Evolutionary conservation across 2,329 filamentous ascomycete species (phyloP).

Genomic region (Hypoxylon rubiginosum): DNA sequence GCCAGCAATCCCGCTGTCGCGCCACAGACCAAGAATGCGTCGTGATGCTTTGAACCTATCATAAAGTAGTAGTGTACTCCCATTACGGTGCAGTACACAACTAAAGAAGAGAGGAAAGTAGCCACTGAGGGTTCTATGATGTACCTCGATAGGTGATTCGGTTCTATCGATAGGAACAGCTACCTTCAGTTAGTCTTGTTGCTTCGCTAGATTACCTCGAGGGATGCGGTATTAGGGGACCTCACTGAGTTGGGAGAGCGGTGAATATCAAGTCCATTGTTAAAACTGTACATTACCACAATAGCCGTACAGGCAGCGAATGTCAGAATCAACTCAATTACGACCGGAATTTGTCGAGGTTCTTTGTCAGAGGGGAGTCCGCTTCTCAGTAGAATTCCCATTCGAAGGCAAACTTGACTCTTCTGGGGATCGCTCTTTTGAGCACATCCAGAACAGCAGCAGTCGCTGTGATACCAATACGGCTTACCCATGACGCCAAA

Average conservation of each 20-base stretch:
- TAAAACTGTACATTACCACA: too few species aligned
- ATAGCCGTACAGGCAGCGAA: too few species aligned
- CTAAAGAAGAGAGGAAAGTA: not conserved
- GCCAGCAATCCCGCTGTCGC: not conserved
- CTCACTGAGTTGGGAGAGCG: not conserved
- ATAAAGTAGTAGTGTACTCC: not conserved
- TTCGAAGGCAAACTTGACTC: too few species aligned
- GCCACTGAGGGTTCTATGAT: not conserved
- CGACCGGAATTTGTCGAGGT: too few species aligned
- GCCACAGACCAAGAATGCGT: not conserved
- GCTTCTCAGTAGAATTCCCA: too few species aligned
- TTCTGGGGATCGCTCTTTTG: too few species aligned
- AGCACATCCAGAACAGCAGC: too few species aligned
- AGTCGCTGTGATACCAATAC: too few species aligned
- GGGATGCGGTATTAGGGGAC: not conserved
- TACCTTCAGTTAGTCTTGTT: not conserved
- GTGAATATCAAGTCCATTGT: too few species aligned
- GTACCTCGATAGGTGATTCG: not conserved
- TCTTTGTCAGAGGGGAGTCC: too few species aligned
- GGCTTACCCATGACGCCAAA: too few species aligned
- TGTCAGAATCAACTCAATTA: not conserved
- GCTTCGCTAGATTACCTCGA: not conserved
- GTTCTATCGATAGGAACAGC: not conserved
- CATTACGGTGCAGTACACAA: not conserved
- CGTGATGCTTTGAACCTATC: not conserved